Base-by-base conservation (phyloP, 1,284 basidiomycete genomes). In the Trametes hirsuta region DNA sequence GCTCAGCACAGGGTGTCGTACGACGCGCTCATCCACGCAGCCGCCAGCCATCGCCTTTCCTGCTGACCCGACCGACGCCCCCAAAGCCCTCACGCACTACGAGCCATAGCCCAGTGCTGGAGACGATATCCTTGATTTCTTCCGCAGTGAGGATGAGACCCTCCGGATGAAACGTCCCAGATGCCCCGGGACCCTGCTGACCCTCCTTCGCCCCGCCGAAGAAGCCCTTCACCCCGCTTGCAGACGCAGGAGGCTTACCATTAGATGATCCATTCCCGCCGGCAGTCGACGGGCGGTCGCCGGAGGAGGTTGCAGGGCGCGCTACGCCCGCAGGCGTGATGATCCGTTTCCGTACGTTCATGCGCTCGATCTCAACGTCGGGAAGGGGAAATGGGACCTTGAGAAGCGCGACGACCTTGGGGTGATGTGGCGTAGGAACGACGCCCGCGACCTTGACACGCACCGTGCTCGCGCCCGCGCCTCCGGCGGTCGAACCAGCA, bases 381-480 rank as follows among this genome's bases (percentile, higher is more conserved):
- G 91, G 87, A 0, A 98, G 81, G 0, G 91, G 89, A 74, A 89
- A 94, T 9, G 95, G 95, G 50, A 97, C 85, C 72, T 94, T 93
- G 59, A 98, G 83, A 76, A 95, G 87, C 37, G 89, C 91, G 34
- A 98, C 91, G 18, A 98, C 90, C 73, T 97, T 95, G 6, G 97
- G 97, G 74, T 98, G 97, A 74, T 98, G 95, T 15, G 95, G 96
- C 1, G 95, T 95, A 6, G 96, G 97, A 9, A 87, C 88, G 37
- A 97, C 82, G 25, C 90, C 94, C 11, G 88, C 95, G 10, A 91
- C 82, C 71, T 90, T 90, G 49, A 88, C 61, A 22, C 71, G 67
- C 8, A 73, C 62, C 12, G 58, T 59, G 57, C 62, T 61, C 37
- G 46, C 22, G 47, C 55, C 39, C 25, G 60, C 48, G 53, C 45